Evolutionary conservation across 75 land plant genomes (phyloP), one percentile per base, ranked within the genome.

Genomic region (Pinus albicaulis): DNA sequence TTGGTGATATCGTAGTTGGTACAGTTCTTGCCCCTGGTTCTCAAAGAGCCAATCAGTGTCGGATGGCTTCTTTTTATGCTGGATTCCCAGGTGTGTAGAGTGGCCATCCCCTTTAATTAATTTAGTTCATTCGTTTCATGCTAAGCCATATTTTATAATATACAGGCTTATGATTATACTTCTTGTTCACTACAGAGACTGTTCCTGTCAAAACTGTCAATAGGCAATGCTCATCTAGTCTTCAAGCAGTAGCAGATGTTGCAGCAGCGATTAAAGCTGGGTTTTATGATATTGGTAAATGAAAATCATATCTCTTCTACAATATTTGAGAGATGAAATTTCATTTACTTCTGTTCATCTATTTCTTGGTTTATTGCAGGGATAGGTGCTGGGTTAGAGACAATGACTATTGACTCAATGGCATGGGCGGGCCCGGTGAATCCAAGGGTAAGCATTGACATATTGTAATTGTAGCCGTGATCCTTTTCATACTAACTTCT

Each of bases 241-340:
- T 90, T 57, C 87, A 90, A 81, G 89, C 89, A 28, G 87, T 90
- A 71, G 92, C 89, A 75, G 89, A 90, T 84, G 92, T 90, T 57
- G 92, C 83, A 68, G 87, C 89, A 44, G 86, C 89, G n/a, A 90
- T 90, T 13, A 87, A 80, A 80, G 82, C 83, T 57, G 89, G 89
- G 22, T 90, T 83, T 75, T 90, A 90, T 85, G 92, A 90, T 53
- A 90, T 90, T 66, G 92, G 92, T 90, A 68, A 82, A 41, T 41
- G 44, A 41, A 41, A 41, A n/a, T 4, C 20, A 19, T 70, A 3
- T 4, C 8, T 22, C 8, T 26, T 70, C 24, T 22, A 23, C 20
- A 17, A 19, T 4, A 11, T 23, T 60, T n/a, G 62, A n/a, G 2
- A n/a, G 7, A 3, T n/a, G 6, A 20, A n/a, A n/a, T 20, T 20